A percentile compares a stretch with the other conserved stretches of the same genome.
phyloP scores from a whole-genome alignment of 352 stramenopile species.

The Globisporangium alternatum region DNA sequence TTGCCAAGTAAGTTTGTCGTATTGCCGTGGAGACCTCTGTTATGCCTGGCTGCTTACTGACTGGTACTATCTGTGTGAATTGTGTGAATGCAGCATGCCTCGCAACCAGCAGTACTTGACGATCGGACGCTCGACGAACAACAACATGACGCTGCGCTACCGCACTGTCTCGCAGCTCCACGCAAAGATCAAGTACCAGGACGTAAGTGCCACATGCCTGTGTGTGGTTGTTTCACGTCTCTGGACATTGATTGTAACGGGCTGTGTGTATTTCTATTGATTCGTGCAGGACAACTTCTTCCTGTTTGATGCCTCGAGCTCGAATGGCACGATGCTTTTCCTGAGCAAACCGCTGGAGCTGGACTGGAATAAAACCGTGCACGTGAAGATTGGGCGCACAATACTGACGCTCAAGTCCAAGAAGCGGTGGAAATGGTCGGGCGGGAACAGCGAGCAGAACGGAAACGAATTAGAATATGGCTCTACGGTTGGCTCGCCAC shows the following conservation, averaged over 20 bases:
- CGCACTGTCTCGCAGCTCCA: conserved; percentile 85
- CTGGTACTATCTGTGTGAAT: conserved; percentile 7
- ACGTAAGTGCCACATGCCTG: conserved; percentile 41
- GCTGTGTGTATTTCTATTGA: conserved; percentile 5
- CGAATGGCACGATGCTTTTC: conserved; percentile 87
- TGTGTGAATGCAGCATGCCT: conserved; percentile 31
- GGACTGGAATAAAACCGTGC: conserved; percentile 80
- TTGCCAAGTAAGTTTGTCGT: conserved; percentile 69
- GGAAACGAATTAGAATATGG: conserved; percentile 22
- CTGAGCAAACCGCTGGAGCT: conserved; percentile 74
- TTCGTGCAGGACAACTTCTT: conserved; percentile 65
- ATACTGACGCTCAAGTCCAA: conserved; percentile 84
- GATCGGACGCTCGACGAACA: conserved; percentile 77
- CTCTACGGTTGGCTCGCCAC: background rate
- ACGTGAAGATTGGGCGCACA: conserved; percentile 84
- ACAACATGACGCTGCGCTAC: conserved; percentile 85
- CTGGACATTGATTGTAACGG: background rate
- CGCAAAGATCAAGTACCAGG: conserved; percentile 77
- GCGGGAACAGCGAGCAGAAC: conserved; percentile 38
- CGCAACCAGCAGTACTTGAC: conserved; percentile 70
- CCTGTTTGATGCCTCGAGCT: conserved; percentile 68
- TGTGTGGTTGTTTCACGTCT: background rate
- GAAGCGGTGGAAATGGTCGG: conserved; percentile 80
- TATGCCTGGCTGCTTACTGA: background rate
- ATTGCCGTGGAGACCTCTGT: background rate